Conservation (phyloP, 345 rosid genomes). For the Lenwebbia sp. region DNA sequence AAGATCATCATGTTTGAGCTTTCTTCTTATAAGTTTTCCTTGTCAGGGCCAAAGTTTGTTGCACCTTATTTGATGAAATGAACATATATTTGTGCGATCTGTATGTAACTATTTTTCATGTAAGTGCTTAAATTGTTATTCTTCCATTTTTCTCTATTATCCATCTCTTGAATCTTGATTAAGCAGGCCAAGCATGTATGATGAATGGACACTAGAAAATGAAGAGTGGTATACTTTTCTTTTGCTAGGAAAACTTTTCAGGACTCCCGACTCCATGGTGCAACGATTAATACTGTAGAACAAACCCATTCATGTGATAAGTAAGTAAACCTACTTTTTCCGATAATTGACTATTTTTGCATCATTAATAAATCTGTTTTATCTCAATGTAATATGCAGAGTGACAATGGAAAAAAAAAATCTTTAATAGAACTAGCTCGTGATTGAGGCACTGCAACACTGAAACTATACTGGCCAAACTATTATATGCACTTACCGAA, state of each 20-base stretch:
- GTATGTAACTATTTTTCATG: neutral
- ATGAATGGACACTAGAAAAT: neutral
- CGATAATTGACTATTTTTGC: neutral
- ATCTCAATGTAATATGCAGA: neutral
- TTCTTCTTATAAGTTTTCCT: neutral
- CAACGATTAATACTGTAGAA: neutral
- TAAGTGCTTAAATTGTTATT: neutral
- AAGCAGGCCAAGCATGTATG: neutral
- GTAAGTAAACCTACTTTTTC: neutral
- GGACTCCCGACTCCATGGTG: too few species aligned
- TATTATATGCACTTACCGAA: neutral
- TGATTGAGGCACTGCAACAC: neutral
- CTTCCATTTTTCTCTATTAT: neutral
- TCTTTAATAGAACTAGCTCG: neutral
- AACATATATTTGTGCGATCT: neutral
- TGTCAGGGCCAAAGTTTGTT: neutral
- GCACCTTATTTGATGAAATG: neutral
- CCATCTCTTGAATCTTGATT: neutral
- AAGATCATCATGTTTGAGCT: neutral
- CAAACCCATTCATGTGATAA: neutral
- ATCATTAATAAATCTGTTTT: neutral
- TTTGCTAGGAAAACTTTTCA: neutral
- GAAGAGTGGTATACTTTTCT: neutral
- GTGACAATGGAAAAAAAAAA: neutral
- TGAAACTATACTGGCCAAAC: neutral